Evolutionary conservation across 2,329 filamentous ascomycete species (phyloP).

Genomic region (Esteya vermicola): DNA sequence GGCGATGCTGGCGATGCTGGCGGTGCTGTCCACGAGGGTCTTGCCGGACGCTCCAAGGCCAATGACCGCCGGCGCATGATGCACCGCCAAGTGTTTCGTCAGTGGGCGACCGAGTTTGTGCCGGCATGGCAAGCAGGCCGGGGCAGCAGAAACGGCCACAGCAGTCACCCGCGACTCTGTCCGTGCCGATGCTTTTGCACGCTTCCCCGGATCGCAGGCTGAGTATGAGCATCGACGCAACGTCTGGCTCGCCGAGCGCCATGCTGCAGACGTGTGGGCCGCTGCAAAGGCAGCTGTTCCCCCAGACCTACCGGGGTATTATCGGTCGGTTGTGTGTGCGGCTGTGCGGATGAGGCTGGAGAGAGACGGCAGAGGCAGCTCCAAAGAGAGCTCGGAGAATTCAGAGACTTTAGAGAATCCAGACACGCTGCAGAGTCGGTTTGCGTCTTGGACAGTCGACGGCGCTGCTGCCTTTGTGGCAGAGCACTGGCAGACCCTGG

Average conservation of each 20-base stretch:
- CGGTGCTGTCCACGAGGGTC: background rate
- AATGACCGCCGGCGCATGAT: slow-evolving; percentile 44
- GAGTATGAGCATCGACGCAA: slow-evolving; percentile 29
- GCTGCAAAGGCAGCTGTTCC: slow-evolving; percentile 13
- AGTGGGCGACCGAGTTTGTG: slow-evolving; percentile 51
- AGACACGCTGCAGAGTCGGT: no score
- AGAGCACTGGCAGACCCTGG: slow-evolving; percentile 22
- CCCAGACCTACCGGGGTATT: slow-evolving; percentile 13
- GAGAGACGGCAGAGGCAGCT: background rate
- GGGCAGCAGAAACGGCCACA: slow-evolving; percentile 8
- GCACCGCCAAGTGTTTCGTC: slow-evolving; percentile 40
- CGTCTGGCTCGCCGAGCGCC: slow-evolving; percentile 25
- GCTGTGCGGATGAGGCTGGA: slow-evolving; percentile 25
- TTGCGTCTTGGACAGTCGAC: slow-evolving; percentile 22
- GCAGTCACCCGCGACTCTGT: slow-evolving; percentile 26
- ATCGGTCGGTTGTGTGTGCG: slow-evolving; percentile 21
- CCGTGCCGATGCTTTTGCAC: slow-evolving; percentile 34
- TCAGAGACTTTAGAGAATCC: background rate
- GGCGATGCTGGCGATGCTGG: background rate
- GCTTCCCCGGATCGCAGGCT: slow-evolving; percentile 27
- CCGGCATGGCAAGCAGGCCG: slow-evolving; percentile 20
- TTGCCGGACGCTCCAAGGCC: slow-evolving; percentile 17
- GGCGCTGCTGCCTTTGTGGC: slow-evolving; percentile 27
- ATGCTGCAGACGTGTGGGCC: slow-evolving; percentile 26
- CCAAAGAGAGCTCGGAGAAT: no score